These are phyloP conservation scores for Zygoascus sp. DNA, from an alignment of 1,139 yeast species.

Conservation along the genomic window DNA sequence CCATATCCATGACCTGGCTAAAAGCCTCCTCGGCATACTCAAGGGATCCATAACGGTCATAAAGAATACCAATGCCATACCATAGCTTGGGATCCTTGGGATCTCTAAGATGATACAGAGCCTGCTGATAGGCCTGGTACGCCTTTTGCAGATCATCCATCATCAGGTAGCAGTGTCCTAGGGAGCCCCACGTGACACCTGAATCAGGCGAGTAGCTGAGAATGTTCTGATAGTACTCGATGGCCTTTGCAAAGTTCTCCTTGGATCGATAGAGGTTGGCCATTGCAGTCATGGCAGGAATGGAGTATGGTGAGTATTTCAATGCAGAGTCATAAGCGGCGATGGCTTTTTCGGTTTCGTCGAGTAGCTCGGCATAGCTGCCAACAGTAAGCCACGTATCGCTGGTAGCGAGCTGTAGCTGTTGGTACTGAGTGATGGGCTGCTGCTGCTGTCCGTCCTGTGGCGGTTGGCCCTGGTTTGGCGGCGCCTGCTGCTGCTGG, in stretches of 20 bases:
- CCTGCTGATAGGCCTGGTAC: conserved; percentile 94
- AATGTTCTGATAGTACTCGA: conserved; percentile 87
- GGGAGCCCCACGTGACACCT: conserved; percentile 95
- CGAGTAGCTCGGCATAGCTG: conserved; percentile 81
- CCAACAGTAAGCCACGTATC: conserved; percentile 92
- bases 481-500: conserved; percentile 12
- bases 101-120: conserved; percentile 81
- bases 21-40: conserved; percentile 98
- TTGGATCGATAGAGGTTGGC: conserved; percentile 86
- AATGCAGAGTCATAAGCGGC: conserved; percentile 87
- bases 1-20: conserved; percentile 90
- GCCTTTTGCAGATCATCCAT: conserved; percentile 93
- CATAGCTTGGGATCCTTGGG: conserved; percentile 95
- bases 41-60: conserved; percentile 90
- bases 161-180: conserved; percentile 97
- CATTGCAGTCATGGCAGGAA: conserved; percentile 76
- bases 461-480: conserved; percentile 18
- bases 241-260: conserved; percentile 89
- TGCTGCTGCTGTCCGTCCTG: conserved; percentile 17
- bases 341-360: conserved; percentile 85
- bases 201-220: conserved; percentile 76
- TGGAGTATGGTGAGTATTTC: conserved; percentile 78
- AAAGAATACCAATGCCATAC: conserved; percentile 97
- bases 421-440: conserved; percentile 43
- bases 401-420: conserved; percentile 53